phyloP scores from a whole-genome alignment of 2,329 filamentous ascomycete genomes.

The Talaromyces sp. region DNA sequence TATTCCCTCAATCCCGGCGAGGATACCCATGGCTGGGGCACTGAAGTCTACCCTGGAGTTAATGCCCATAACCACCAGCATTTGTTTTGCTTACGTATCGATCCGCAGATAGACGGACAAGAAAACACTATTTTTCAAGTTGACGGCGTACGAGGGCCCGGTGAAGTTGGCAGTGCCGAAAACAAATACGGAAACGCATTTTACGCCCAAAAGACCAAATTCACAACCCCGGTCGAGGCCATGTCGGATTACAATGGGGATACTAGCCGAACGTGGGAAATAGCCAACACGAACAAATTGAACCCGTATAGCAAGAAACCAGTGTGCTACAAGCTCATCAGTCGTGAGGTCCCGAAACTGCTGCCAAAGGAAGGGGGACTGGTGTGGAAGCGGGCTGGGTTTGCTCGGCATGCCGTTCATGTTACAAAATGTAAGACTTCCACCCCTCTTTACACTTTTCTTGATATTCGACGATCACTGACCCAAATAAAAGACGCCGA shows the following conservation, averaged over 20 bases:
- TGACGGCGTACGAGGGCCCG: slow-evolving; percentile 65
- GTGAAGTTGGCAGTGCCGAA: slow-evolving; percentile 69
- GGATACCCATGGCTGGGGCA: slow-evolving; percentile 81
- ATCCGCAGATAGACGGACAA: slow-evolving; percentile 79
- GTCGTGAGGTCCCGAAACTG: slow-evolving; percentile 70
- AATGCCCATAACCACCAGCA: slow-evolving; percentile 97
- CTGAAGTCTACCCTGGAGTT: slow-evolving; percentile 82
- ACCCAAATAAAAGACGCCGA: slow-evolving; percentile 56
- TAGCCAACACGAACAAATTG: slow-evolving; percentile 75
- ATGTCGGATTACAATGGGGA: slow-evolving; percentile 75
- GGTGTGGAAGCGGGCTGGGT: slow-evolving; percentile 85
- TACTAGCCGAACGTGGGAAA: slow-evolving; percentile 83
- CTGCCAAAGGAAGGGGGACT: slow-evolving; percentile 74
- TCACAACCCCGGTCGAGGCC: slow-evolving; percentile 61
- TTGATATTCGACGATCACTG: slow-evolving; percentile 3
- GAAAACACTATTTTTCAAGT: slow-evolving; percentile 81
- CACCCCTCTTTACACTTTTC: slow-evolving; percentile 3
- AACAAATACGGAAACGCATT: slow-evolving; percentile 91
- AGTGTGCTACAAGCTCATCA: slow-evolving; percentile 81
- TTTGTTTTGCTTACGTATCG: slow-evolving; percentile 82
- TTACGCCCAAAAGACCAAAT: slow-evolving; percentile 75
- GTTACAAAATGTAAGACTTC: slow-evolving; percentile 80
- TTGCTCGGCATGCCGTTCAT: slow-evolving; percentile 79
- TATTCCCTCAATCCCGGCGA: slow-evolving; percentile 76
- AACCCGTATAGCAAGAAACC: slow-evolving; percentile 84